These are phyloP conservation scores for Bothriochloa decipiens DNA, from an alignment of 176 grass and related monocot genomes.

Conservation along the genomic window DNA sequence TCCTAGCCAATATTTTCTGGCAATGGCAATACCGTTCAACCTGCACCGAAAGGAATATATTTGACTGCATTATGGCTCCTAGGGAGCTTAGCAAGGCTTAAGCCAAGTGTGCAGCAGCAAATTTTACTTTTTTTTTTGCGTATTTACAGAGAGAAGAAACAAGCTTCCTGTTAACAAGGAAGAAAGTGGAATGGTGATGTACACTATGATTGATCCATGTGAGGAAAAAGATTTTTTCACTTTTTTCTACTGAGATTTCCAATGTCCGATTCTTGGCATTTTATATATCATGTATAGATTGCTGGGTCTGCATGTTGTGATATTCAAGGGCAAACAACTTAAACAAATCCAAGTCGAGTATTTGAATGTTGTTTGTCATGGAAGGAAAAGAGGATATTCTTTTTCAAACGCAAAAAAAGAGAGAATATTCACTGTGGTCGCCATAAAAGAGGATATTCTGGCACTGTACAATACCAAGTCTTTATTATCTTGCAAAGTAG, in stretches of 20 bases:
- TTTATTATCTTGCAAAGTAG: neutral
- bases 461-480: neutral
- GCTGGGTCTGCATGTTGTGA: neutral
- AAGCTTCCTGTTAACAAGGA: conserved; percentile 48
- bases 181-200: conserved; percentile 60
- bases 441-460: neutral
- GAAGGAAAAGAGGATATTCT: neutral
- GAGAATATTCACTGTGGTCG: no score
- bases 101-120: conserved; percentile 44
- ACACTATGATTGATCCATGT: conserved; percentile 36
- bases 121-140: conserved; percentile 2
- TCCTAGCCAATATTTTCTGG: conserved; percentile 26
- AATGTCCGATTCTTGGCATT: neutral
- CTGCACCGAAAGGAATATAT: conserved; percentile 47
- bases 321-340: conserved; percentile 48
- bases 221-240: conserved; percentile 37
- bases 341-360: conserved; percentile 57
- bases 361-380: neutral
- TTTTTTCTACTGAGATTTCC: neutral
- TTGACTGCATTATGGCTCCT: conserved; percentile 42
- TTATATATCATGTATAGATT: neutral
- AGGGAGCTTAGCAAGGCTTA: conserved; percentile 57
- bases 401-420: no score
- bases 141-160: conserved; percentile 61
- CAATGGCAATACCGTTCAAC: conserved; percentile 43